Percentiles rank a stretch among this genome's conserved stretches.
Evolutionary conservation across 805 yeast genomes (phyloP).

Genomic region (Suhomyces sp.): DNA sequence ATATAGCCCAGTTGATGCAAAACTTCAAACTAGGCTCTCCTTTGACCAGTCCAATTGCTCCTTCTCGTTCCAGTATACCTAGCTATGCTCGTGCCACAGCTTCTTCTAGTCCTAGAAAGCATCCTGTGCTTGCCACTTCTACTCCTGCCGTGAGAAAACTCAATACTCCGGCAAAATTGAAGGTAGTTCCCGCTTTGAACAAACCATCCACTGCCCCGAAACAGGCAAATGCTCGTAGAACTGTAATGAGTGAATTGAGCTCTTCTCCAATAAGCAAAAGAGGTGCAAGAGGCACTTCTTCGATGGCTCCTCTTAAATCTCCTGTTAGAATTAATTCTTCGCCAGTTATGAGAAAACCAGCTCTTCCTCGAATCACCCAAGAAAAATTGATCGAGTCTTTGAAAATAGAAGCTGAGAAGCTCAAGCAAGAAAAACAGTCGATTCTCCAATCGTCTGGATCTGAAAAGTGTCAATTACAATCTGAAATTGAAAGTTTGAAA

Average conservation of each 20-base stretch:
- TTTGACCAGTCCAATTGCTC: not conserved
- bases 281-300: not conserved
- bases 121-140: slow-evolving; percentile 1
- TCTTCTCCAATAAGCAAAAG: slow-evolving; percentile 4
- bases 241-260: slow-evolving; percentile 2
- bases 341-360: not conserved
- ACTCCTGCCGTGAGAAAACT: slow-evolving; percentile 3
- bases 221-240: not conserved
- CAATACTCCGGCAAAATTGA: slow-evolving; percentile 10
- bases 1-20: slow-evolving; percentile 22
- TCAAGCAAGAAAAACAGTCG: slow-evolving; percentile 9
- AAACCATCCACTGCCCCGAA: slow-evolving; percentile 8
- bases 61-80: slow-evolving; percentile 1
- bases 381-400: slow-evolving; percentile 7
- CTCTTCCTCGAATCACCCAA: not conserved
- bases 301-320: not conserved
- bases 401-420: slow-evolving; percentile 10
- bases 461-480: slow-evolving; percentile 5
- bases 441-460: not conserved
- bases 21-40: slow-evolving; percentile 14
- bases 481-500: not conserved
- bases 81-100: slow-evolving; percentile 32
- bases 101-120: slow-evolving; percentile 19
- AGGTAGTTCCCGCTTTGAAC: slow-evolving; percentile 6
- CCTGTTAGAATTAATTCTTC: not conserved